phyloP scores from a whole-genome alignment of 225 moss, liverwort and hornwort species.

The Antitrichia curtipendula region DNA sequence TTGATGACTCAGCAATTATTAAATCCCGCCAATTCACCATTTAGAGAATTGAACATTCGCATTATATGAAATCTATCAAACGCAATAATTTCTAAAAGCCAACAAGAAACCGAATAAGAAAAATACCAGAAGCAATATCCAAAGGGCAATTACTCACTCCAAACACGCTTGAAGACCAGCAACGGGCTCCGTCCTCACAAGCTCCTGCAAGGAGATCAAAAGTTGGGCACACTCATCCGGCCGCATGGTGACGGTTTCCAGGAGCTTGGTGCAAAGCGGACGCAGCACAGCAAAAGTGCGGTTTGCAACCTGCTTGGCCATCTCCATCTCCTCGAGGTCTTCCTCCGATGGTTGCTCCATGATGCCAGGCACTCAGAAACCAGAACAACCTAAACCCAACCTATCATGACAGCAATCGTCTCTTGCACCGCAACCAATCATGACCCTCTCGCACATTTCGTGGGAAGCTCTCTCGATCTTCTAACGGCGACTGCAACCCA shows the following conservation, averaged over 20 bases:
- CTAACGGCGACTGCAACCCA: neutral
- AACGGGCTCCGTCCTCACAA: slow-evolving; percentile 22
- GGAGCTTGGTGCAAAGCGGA: slow-evolving; percentile 61
- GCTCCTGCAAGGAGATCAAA: slow-evolving; percentile 31
- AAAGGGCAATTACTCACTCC: slow-evolving; percentile 37
- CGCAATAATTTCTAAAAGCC: neutral
- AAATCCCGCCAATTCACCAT: neutral
- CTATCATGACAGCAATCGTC: neutral
- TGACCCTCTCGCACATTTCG: neutral
- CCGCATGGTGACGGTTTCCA: slow-evolving; percentile 35
- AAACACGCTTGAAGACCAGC: slow-evolving; percentile 59
- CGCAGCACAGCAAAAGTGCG: slow-evolving; percentile 50
- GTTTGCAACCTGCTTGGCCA: slow-evolving; percentile 18
- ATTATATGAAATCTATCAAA: neutral
- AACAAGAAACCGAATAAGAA: neutral
- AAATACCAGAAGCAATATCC: neutral
- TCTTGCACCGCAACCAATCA: neutral
- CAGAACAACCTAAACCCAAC: neutral
- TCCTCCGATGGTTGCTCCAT: slow-evolving; percentile 6
- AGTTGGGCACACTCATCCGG: slow-evolving; percentile 45
- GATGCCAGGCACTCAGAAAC: neutral
- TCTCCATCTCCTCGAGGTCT: slow-evolving; percentile 9
- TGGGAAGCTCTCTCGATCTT: neutral
- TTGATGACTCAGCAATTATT: neutral
- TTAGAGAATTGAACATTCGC: neutral